Evolutionary conservation across 306 rosid genomes (phyloP).

Genomic region (Adenanthera pavonina): DNA sequence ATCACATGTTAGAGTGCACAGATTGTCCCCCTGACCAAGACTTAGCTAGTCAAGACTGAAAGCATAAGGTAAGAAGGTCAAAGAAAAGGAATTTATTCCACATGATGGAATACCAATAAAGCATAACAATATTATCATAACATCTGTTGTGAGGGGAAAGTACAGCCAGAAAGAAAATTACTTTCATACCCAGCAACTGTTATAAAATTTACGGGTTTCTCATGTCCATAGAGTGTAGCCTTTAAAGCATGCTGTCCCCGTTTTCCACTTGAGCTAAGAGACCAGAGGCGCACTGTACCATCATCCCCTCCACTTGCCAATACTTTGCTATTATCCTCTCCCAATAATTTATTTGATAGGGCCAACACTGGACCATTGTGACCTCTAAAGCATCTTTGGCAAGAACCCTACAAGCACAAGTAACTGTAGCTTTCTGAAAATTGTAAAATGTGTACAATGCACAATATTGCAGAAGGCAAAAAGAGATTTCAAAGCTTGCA

Average conservation of each 20-base stretch:
- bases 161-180: constrained; percentile 16
- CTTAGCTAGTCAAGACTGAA: constrained; percentile 2
- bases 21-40: constrained; percentile 5
- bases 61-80: not conserved
- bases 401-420: constrained; percentile 54
- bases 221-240: constrained; percentile 87
- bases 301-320: constrained; percentile 99
- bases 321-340: constrained; percentile 64
- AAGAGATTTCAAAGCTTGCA: constrained; percentile 23
- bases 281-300: constrained; percentile 89
- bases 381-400: constrained; percentile 74
- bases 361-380: constrained; percentile 83
- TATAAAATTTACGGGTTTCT: constrained; percentile 66
- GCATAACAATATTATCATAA: constrained; percentile 13
- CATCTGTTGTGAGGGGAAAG: not conserved
- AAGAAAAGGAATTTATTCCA: not conserved
- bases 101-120: not conserved
- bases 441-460: constrained; percentile 19
- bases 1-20: constrained; percentile 17
- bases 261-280: constrained; percentile 67
- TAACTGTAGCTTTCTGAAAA: not conserved
- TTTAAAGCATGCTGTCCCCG: constrained; percentile 70
- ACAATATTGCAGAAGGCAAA: constrained; percentile 18
- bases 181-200: constrained; percentile 81
- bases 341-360: constrained; percentile 76